Conservation (phyloP, 2,329 filamentous ascomycete species). For the Diaporthe nobilis region DNA sequence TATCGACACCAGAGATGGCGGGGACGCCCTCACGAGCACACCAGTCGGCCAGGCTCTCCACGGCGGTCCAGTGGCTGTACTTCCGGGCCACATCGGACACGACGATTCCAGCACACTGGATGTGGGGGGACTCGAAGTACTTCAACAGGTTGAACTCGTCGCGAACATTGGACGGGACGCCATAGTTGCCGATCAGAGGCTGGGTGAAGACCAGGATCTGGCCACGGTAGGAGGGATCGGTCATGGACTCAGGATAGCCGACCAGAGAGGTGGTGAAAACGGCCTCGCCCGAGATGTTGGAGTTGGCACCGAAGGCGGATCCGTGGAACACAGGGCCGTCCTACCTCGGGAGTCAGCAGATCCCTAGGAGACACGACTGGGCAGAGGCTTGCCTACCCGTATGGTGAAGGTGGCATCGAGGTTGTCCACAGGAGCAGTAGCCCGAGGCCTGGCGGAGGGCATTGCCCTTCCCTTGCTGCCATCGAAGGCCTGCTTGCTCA, state of each 20-base stretch:
- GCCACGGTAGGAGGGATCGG: slow-evolving; percentile 88
- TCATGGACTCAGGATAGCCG: slow-evolving; percentile 96
- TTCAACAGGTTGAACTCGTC: slow-evolving; percentile 93
- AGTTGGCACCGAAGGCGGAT: slow-evolving; percentile 95
- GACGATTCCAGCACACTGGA: slow-evolving; percentile 95
- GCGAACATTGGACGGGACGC: slow-evolving; percentile 87
- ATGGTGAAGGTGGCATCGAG: slow-evolving; percentile 95
- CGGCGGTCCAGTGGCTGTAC: slow-evolving; percentile 99
- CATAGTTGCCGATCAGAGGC: slow-evolving; percentile 98
- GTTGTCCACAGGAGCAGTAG: slow-evolving; percentile 76
- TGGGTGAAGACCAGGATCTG: slow-evolving; percentile 99
- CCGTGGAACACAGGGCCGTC: slow-evolving; percentile 97
- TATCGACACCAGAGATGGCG: slow-evolving; percentile 96
- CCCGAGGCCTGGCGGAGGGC: slow-evolving; percentile 69
- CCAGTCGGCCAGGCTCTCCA: slow-evolving; percentile 94
- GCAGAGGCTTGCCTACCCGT: slow-evolving; percentile 66
- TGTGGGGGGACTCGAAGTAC: slow-evolving; percentile 98
- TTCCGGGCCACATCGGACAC: slow-evolving; percentile 93
- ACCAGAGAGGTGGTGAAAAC: slow-evolving; percentile 99
- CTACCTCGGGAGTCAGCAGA: slow-evolving; percentile 57
- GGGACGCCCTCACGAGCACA: slow-evolving; percentile 96
- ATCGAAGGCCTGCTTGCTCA: slow-evolving; percentile 68
- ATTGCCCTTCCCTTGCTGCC: slow-evolving; percentile 79
- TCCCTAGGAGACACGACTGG: background rate
- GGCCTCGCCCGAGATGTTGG: slow-evolving; percentile 97